Evolutionary conservation across 2,329 filamentous ascomycete genomes (phyloP).

Genomic region (Penicillium sclerotigenum): DNA sequence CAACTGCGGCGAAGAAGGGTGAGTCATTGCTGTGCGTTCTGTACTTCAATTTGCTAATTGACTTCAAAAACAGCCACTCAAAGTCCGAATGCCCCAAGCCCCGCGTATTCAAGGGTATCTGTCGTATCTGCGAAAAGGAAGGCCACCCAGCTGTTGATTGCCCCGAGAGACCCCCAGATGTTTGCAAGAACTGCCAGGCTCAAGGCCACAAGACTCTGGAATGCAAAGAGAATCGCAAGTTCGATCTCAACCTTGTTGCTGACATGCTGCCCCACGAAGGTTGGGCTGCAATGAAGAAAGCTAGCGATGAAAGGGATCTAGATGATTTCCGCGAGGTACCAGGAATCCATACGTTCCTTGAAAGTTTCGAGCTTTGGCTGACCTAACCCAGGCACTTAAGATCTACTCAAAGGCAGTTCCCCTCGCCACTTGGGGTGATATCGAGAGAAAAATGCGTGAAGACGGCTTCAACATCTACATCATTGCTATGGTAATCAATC

Average conservation of each 20-base stretch:
- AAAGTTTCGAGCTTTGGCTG: constrained; percentile 1
- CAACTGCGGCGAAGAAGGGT: constrained; percentile 17
- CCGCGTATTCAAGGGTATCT: constrained; percentile 47
- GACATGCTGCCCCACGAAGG: constrained; percentile 50
- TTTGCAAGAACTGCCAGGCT: constrained; percentile 48
- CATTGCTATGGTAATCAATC: constrained; percentile 47
- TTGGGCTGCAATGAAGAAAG: constrained; percentile 50
- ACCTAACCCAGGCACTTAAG: constrained; percentile 41
- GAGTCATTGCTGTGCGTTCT: background rate
- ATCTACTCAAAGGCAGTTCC: constrained; percentile 51
- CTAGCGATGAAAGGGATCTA: constrained; percentile 50
- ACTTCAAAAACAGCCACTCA: constrained; percentile 8
- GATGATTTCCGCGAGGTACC: constrained; percentile 49
- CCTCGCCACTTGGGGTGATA: constrained; percentile 45
- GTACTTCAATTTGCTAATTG: background rate
- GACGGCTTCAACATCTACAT: constrained; percentile 49
- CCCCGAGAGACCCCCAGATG: constrained; percentile 41
- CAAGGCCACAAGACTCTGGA: constrained; percentile 46
- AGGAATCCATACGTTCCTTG: background rate
- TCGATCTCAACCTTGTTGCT: constrained; percentile 45
- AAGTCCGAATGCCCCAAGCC: constrained; percentile 44
- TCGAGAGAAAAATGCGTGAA: constrained; percentile 52
- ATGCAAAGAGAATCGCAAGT: constrained; percentile 46
- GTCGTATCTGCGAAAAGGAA: constrained; percentile 46
- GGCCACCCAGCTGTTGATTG: constrained; percentile 47